Evolutionary conservation across 495 filamentous ascomycete genomes (phyloP), one percentile per base, ranked within the genome.

Genomic region (Ascodesmis nigricans): DNA sequence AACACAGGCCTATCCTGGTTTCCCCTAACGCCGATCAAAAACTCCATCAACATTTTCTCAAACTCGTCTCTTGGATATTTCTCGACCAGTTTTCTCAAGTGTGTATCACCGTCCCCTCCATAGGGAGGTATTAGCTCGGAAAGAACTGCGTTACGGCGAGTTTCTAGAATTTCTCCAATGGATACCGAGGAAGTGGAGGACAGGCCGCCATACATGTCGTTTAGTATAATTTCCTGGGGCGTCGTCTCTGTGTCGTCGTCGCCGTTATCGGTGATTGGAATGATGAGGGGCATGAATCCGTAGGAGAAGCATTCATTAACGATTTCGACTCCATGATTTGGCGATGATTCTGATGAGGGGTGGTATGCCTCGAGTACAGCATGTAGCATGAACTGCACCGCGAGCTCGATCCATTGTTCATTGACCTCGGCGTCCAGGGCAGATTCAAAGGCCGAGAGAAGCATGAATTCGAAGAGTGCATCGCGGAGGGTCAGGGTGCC

Each of bases 301-400:
- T 41, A 50, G 5, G 45, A 26, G 38, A 50, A 50, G 39, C 45
- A 49, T 29, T 49, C 45, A 17, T 50, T 50, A 17, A 48, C n/a
- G 4, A 42, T 46, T 27, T 49, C 41, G 4, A 45, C 16, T 8
- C 35, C 35, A 10, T 15, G 11, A 20, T n/a, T 4, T 19, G n/a
- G n/a, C 35, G 25, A 25, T 35, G 22, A 11, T n/a, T 35, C 38
- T 10, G 32, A 40, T 8, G 43, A 41, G 6, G 41, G 41, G 19
- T 46, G 36, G 25, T 50, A 50, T 16, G 46, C 41, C 21, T 50
- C 47, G 9, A 50, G 21, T 14, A 39, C 41, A n/a, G 41, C 46
- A 28, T 50, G 47, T 15, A 45, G 29, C 47, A 50, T 50, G 21
- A 49, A 50, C 18, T 39, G 30, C 11, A 30, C 31, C 5, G 42